Evolutionary conservation across 176 grass and related monocot species (phyloP), one percentile per base, ranked within the genome.

Genomic region (maize (Zea mays)): DNA sequence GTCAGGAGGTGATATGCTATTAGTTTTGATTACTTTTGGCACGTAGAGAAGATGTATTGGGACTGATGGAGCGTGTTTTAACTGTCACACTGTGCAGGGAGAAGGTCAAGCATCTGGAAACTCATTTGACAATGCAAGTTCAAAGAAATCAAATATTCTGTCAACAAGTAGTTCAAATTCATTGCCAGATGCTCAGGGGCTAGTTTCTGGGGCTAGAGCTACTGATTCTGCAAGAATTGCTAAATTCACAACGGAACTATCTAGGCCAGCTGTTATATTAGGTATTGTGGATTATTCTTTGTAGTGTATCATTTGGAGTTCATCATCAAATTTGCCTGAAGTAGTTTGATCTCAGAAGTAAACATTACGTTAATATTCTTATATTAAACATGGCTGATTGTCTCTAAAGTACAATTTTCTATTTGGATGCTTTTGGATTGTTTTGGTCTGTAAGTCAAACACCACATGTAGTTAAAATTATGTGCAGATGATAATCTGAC

Each of bases 261-360:
- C 96, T 58, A 93, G 92, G 69, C 84, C 89, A 87, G 90, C 90
- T 75, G 90, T 96, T 66, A 93, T 99, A 77, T 87, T 99, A 89
- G 90, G 96, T 99, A 87, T 49, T 49, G 47, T 21, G 8, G 36
- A 79, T 43, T 60, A 58, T 62, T 83, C 69, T 62, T 75, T 13
- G 10, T 19, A n/a, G 5, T 65, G 70, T 66, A 65, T 65, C 70
- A n/a, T 43, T 34, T 80, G 39, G 54, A 49, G 65, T 71, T 50
- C 5, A 63, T 15, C 13, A 43, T 69, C 12, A 71, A 9, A 61
- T 72, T 8, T 7, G 35, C 13, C 17, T 49, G 1, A 17, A 72
- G 42, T 38, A 17, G 33, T 70, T 70, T 81, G 0, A 70, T 42
- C 55, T 63, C 27, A 7, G 16, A 16, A 41, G 62, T 49, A 74